Conservation (phyloP, 495 filamentous ascomycete species). For the Penicillium canescens region DNA sequence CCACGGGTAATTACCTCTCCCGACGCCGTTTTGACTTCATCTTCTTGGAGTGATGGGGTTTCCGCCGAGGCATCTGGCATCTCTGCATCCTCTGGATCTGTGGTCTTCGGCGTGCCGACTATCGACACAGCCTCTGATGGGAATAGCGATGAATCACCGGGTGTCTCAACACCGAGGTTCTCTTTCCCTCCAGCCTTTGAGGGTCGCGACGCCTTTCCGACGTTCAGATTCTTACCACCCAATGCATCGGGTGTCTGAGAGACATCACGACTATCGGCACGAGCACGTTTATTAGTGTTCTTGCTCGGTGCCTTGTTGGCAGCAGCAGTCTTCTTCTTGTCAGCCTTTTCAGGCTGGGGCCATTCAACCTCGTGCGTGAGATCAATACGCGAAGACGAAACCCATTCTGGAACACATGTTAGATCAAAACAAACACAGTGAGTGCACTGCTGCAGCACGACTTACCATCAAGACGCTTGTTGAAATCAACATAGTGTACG, state of each 20-base stretch:
- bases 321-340: slow-evolving; percentile 61
- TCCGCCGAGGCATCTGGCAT: slow-evolving; percentile 59
- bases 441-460: background rate
- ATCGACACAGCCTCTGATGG: slow-evolving; percentile 53
- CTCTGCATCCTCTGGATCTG: slow-evolving; percentile 62
- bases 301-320: slow-evolving; percentile 50
- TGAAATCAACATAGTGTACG: slow-evolving; percentile 98
- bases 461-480: slow-evolving; percentile 88
- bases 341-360: slow-evolving; percentile 69
- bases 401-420: slow-evolving; percentile 70
- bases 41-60: slow-evolving; percentile 36
- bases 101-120: slow-evolving; percentile 51
- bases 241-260: slow-evolving; percentile 59
- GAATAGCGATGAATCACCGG: slow-evolving; percentile 35
- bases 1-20: slow-evolving; percentile 69
- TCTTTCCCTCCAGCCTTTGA: slow-evolving; percentile 65
- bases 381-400: slow-evolving; percentile 77
- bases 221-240: slow-evolving; percentile 49
- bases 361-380: slow-evolving; percentile 76
- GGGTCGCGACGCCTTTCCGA: slow-evolving; percentile 48
- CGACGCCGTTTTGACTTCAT: slow-evolving; percentile 38
- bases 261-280: slow-evolving; percentile 55
- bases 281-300: slow-evolving; percentile 49
- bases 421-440: slow-evolving; percentile 6
- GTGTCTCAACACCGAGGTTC: slow-evolving; percentile 47